A percentile compares a stretch with the other conserved stretches of the same genome.
phyloP scores from a whole-genome alignment of 805 yeast genomes.

The Suhomyces sp. region DNA sequence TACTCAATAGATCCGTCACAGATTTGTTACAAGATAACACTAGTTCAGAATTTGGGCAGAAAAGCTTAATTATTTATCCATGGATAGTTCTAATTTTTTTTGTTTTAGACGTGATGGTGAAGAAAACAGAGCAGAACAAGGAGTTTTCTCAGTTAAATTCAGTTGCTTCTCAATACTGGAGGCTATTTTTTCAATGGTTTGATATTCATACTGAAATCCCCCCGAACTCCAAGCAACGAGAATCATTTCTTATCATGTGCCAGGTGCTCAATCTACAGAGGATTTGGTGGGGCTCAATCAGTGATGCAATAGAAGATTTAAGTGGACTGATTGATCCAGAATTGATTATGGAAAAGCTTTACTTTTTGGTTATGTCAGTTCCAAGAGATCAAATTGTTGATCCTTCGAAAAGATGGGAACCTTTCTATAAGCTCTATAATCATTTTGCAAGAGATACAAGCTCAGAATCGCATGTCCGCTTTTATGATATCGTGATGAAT shows the following conservation, averaged over 20 bases:
- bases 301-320: slow-evolving; percentile 15
- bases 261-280: slow-evolving; percentile 12
- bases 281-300: slow-evolving; percentile 28
- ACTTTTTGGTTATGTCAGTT: slow-evolving; percentile 13
- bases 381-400: slow-evolving; percentile 5
- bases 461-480: slow-evolving; percentile 21
- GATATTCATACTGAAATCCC: slow-evolving; percentile 9
- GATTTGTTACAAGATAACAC: slow-evolving; percentile 6
- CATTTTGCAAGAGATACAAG: slow-evolving; percentile 10
- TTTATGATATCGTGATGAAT: slow-evolving; percentile 26
- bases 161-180: slow-evolving; percentile 7
- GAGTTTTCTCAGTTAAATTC: not conserved
- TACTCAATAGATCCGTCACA: slow-evolving; percentile 11
- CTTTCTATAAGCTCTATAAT: slow-evolving; percentile 21
- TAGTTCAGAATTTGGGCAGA: not conserved
- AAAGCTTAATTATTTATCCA: slow-evolving; percentile 12
- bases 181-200: slow-evolving; percentile 8
- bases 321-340: slow-evolving; percentile 7
- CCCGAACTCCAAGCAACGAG: slow-evolving; percentile 8
- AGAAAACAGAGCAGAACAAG: not conserved
- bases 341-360: slow-evolving; percentile 16
- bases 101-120: not conserved
- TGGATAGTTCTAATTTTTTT: slow-evolving; percentile 13
- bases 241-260: slow-evolving; percentile 21
- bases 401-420: slow-evolving; percentile 20